Evolutionary conservation across 1,139 yeast species (phyloP), one percentile per base, ranked within the genome.

Genomic region (Taphrina sp.): DNA sequence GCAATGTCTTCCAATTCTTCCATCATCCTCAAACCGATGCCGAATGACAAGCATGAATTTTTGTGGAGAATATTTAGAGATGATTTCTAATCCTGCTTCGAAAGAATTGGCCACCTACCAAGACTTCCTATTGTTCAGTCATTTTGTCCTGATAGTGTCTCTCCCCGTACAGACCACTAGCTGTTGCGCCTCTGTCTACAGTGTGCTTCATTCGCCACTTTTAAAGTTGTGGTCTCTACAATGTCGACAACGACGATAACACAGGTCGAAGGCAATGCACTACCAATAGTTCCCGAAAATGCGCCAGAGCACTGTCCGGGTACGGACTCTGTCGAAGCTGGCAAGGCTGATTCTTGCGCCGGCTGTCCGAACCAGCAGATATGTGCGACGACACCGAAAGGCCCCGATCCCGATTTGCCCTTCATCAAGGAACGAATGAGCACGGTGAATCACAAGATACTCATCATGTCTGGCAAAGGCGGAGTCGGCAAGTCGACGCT

Each of bases 401-500:
- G 96, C 0, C 97, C 97, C 0, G 98, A 94, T 68, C 96, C 95
- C 0, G 98, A 94, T 68, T 72, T 92, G 49, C 88, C 92, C 0
- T 62, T 79, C n/a, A 92, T 94, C 52, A 81, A 81, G 41, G 77
- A 79, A 49, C 77, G 92, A 57, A 72, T 92, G 58, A 69, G 78
- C 1, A 76, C 77, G 51, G 85, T 94, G 26, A 77, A 82, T 62
- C 97, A 92, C 65, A 92, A 92, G 70, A 73, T 92, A 1, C 73
- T 92, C 37, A 95, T 94, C 0, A 74, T 92, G 3, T 86, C 95
- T 1, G 98, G 98, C 10, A 92, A 92, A 71, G 99, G 99, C 16
- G 99, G 99, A 14, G 99, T 92, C 1, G 99, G 99, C 0, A 92
- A 92, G 69, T 87, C 96, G 1, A 94, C 98, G 0, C 90, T 92